Conservation (phyloP, 2,329 filamentous ascomycete species). For the Penicillium sp. region DNA sequence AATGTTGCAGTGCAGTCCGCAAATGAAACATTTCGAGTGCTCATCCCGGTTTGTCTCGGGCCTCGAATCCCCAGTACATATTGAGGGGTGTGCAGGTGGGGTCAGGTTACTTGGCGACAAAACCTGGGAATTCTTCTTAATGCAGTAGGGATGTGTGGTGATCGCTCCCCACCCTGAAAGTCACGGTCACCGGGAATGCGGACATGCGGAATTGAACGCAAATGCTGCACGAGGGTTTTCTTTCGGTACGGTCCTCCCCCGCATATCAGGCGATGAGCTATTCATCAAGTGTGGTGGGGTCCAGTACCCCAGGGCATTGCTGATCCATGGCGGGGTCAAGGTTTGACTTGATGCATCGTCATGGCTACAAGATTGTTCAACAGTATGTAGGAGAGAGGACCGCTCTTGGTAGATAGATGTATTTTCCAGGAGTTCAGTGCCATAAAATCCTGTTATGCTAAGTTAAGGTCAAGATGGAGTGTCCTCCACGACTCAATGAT, state of each 20-base stretch:
- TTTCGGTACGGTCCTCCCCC: background rate
- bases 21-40: background rate
- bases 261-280: background rate
- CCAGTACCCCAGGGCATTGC: background rate
- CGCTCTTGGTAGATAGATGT: background rate
- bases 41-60: constrained; percentile 6
- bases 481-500: too few species aligned
- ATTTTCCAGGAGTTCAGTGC: background rate
- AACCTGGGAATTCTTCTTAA: constrained; percentile 9
- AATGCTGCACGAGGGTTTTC: background rate
- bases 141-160: constrained; percentile 9
- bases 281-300: background rate
- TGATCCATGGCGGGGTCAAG: constrained; percentile 2
- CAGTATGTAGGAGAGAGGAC: background rate
- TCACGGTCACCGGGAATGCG: background rate
- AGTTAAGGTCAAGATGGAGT: background rate
- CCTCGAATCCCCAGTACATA: constrained; percentile 1
- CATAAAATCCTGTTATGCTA: background rate
- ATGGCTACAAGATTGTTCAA: background rate
- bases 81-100: constrained; percentile 12
- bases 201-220: background rate
- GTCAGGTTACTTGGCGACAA: constrained; percentile 7
- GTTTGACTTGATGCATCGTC: background rate
- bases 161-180: constrained; percentile 4
- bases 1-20: background rate